These are phyloP conservation scores for Hypoxylon sp. DNA, from an alignment of 2,329 filamentous ascomycete species.

Conservation along the genomic window DNA sequence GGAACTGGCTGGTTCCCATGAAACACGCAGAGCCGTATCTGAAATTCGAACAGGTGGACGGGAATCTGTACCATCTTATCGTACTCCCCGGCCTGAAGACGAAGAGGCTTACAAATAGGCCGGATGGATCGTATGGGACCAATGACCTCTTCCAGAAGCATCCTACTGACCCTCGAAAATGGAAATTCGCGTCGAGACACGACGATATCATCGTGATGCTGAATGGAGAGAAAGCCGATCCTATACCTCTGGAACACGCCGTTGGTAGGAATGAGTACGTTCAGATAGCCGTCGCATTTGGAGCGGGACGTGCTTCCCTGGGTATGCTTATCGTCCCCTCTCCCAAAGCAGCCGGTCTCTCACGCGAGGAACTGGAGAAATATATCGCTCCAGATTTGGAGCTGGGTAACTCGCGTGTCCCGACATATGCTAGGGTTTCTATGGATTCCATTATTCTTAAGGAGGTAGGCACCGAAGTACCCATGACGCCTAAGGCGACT, in stretches of 20 bases:
- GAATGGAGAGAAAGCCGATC: neutral
- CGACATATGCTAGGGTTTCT: neutral
- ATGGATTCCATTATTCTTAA: neutral
- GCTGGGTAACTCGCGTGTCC: neutral
- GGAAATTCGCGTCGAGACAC: neutral
- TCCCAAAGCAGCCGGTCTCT: neutral
- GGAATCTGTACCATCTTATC: neutral
- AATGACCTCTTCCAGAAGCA: neutral
- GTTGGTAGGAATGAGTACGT: neutral
- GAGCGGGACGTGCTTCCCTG: neutral
- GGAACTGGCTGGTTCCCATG: neutral
- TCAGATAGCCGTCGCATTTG: neutral
- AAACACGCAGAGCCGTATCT: neutral
- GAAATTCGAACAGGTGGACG: neutral
- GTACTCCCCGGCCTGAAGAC: neutral
- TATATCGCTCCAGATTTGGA: neutral
- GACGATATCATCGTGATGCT: neutral
- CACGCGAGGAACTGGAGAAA: neutral
- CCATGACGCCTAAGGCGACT: neutral
- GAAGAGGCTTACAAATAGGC: neutral
- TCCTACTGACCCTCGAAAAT: neutral
- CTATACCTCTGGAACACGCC: neutral
- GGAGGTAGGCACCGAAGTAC: neutral
- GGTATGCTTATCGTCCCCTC: neutral
- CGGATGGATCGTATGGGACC: neutral